Conservation (phyloP, 2,329 filamentous ascomycete genomes). For the Sarocladium strictum region DNA sequence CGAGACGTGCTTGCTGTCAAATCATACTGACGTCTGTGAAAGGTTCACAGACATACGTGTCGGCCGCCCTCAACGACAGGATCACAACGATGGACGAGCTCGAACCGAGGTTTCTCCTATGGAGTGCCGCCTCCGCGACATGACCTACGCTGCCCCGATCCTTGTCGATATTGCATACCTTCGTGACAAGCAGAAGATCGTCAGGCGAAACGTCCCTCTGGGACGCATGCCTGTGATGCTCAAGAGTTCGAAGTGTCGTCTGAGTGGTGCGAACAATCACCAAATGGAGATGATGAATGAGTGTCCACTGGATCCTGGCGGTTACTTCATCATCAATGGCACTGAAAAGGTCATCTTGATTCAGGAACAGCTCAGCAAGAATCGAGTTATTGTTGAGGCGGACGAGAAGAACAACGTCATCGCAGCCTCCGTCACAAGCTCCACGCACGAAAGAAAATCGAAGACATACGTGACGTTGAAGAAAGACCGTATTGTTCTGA, state of each 20-base stretch:
- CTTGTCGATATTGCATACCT: conserved; percentile 89
- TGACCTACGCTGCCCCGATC: conserved; percentile 96
- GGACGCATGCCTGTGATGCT: conserved; percentile 96
- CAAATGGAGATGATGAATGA: conserved; percentile 93
- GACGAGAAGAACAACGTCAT: conserved; percentile 89
- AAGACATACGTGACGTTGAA: conserved; percentile 95
- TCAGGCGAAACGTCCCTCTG: conserved; percentile 71
- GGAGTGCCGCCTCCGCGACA: conserved; percentile 91
- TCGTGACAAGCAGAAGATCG: conserved; percentile 69
- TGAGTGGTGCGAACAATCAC: conserved; percentile 75
- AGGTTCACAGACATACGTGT: conserved; percentile 84
- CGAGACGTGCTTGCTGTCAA: not conserved
- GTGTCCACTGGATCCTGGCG: conserved; percentile 90
- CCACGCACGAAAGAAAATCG: conserved; percentile 94
- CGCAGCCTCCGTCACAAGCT: conserved; percentile 93
- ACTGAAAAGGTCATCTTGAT: conserved; percentile 99
- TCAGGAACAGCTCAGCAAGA: conserved; percentile 98
- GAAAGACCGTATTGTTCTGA: conserved; percentile 83
- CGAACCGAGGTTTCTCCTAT: conserved; percentile 81
- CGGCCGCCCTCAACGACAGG: conserved; percentile 70
- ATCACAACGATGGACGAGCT: conserved; percentile 65
- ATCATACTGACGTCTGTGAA: not conserved
- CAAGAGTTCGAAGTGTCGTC: conserved; percentile 86
- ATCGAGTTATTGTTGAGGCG: conserved; percentile 93
- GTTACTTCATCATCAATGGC: conserved; percentile 95